These are phyloP conservation scores for Taxawa tesnikishii DNA, from an alignment of 2,329 filamentous ascomycete genomes.

Conservation along the genomic window DNA sequence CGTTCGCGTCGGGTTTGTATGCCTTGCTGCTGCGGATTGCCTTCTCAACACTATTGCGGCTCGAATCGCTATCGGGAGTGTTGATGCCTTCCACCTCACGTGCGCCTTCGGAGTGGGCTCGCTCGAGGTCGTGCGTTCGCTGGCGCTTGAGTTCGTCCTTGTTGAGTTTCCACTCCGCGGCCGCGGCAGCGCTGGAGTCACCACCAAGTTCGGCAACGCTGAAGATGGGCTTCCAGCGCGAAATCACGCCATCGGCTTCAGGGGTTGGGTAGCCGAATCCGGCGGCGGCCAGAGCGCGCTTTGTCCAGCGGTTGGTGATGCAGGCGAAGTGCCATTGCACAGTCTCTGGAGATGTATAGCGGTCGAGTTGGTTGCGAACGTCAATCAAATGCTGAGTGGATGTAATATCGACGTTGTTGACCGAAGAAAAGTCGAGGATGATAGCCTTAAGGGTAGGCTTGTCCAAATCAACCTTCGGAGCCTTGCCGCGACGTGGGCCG, in stretches of 20 bases:
- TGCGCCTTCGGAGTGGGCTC: constrained; percentile 18
- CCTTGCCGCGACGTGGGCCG: constrained; percentile 45
- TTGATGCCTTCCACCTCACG: constrained; percentile 11
- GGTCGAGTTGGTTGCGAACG: constrained; percentile 84
- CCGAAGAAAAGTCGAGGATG: constrained; percentile 84
- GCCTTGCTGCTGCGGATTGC: constrained; percentile 34
- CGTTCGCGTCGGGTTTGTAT: constrained; percentile 15
- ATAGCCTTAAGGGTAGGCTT: constrained; percentile 72
- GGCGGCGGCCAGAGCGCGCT: constrained; percentile 72
- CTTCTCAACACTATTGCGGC: constrained; percentile 24
- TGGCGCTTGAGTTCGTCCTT: constrained; percentile 27
- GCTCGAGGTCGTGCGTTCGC: constrained; percentile 19
- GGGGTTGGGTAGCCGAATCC: constrained; percentile 76
- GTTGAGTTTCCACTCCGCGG: constrained; percentile 53
- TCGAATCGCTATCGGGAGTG: constrained; percentile 13
- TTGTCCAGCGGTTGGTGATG: constrained; percentile 90
- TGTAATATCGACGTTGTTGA: constrained; percentile 89
- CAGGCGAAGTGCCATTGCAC: constrained; percentile 96
- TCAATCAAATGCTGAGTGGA: constrained; percentile 89
- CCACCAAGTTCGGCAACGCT: constrained; percentile 79
- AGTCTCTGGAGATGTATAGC: constrained; percentile 63
- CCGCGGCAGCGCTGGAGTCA: constrained; percentile 53
- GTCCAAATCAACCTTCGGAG: constrained; percentile 29
- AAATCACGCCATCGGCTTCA: constrained; percentile 35
- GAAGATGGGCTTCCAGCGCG: constrained; percentile 90